These are phyloP conservation scores for Saccharum hybrid DNA, from an alignment of 202 grass and related monocot species.

Conservation along the genomic window DNA sequence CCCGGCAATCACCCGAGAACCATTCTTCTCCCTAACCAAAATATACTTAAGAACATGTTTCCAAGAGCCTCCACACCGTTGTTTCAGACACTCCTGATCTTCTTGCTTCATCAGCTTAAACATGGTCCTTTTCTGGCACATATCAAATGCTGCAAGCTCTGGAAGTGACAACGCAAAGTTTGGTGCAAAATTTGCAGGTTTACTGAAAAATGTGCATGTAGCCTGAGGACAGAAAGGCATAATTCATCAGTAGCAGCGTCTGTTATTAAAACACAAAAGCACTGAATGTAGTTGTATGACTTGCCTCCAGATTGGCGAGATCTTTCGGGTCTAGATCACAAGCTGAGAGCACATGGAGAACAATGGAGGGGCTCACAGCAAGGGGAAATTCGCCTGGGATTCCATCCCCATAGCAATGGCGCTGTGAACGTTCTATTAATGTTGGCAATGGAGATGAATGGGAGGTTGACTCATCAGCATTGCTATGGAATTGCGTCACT, in stretches of 20 bases:
- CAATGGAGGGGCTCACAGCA: slow-evolving; percentile 60
- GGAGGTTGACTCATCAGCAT: slow-evolving; percentile 46
- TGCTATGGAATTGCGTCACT: slow-evolving; percentile 52
- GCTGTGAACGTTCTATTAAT: slow-evolving; percentile 38
- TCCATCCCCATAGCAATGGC: slow-evolving; percentile 55
- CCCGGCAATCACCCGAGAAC: slow-evolving; percentile 57
- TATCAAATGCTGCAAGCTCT: slow-evolving; percentile 72
- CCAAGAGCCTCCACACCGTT: slow-evolving; percentile 69
- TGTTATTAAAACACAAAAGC: slow-evolving; percentile 37
- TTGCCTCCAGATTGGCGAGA: slow-evolving; percentile 73
- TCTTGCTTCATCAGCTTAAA: slow-evolving; percentile 64
- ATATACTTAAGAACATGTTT: slow-evolving; percentile 75
- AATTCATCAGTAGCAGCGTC: slow-evolving; percentile 33
- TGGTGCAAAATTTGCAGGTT: slow-evolving; percentile 62
- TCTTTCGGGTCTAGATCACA: slow-evolving; percentile 64
- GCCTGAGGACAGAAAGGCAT: slow-evolving; percentile 47
- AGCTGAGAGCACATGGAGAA: slow-evolving; percentile 64
- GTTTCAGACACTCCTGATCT: slow-evolving; percentile 61
- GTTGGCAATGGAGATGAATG: slow-evolving; percentile 36
- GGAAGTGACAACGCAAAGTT: slow-evolving; percentile 55
- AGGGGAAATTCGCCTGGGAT: slow-evolving; percentile 59
- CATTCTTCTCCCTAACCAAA: slow-evolving; percentile 67
- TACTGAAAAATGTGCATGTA: slow-evolving; percentile 75
- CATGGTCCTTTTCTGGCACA: slow-evolving; percentile 66
- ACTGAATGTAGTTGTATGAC: slow-evolving; percentile 38